Base-by-base conservation (phyloP, 2,329 filamentous ascomycete species). In the Diaporthe batatas region DNA sequence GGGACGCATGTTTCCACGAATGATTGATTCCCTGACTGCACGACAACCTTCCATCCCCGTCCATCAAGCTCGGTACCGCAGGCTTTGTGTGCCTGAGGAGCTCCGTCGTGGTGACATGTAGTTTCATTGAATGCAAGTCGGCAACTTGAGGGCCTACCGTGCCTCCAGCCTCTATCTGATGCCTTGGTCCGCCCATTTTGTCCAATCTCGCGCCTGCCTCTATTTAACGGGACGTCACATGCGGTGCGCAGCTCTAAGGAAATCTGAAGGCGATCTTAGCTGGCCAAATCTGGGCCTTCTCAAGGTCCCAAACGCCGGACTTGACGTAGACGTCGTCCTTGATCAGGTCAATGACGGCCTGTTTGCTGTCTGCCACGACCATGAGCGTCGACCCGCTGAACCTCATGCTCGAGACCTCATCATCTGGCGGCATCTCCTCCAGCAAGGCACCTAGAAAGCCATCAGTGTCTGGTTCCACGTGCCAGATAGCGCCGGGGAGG, bases 281-380 rank as follows among this genome's bases (percentile, higher is more conserved):
- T 21, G 88, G 85, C 76, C 86, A 87, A 72, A 90, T 87, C 77
- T 88, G 84, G 70, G 82, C 81, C 77, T 93, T 93, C 47, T 91
- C 88, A 73, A 93, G 79, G 84, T 98, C 94, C 95, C 95, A 98
- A 11, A 97, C 94, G 0, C 91, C 93, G 55, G 82, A 86, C 74
- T 83, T 87, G 12, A 87, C 85, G 83, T 97, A 98, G 12, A 95
- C 84, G 83, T 98, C 95, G 64, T 89, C 86, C 81, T 88, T 89
- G 59, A 98, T 80, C 68, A 88, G 79, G 77, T 92, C 88, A 53
- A 92, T 80, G 2, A 94, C 89, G 80, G 94, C 92, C 75, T 95
- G 92, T 77, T 88, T 90, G 11, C 87, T 91, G 75, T 90, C 88
- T 10, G 93, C 94, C 39, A 89, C 81, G 51, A 90, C 85, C 36